Conservation (phyloP, 2,329 filamentous ascomycete species). For the Nemania sp. region DNA sequence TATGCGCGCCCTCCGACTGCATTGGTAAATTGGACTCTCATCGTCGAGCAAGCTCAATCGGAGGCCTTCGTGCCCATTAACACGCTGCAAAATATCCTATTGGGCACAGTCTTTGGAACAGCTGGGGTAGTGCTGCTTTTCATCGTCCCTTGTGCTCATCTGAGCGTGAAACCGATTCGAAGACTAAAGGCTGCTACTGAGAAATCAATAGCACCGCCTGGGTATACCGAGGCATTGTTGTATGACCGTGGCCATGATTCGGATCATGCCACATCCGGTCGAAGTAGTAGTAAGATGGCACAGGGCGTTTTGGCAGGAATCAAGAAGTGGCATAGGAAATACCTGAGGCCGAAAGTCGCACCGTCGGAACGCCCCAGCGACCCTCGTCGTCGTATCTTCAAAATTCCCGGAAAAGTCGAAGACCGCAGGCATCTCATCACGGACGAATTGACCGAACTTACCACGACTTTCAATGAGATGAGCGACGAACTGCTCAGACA, state of each 20-base stretch:
- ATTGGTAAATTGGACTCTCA: conserved; percentile 79
- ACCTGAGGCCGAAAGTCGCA: conserved; percentile 34
- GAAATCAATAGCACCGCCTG: conserved; percentile 70
- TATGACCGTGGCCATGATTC: conserved; percentile 51
- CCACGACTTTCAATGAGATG: conserved; percentile 90
- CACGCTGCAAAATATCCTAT: conserved; percentile 75
- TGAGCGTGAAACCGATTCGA: conserved; percentile 79
- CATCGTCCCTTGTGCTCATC: conserved; percentile 78
- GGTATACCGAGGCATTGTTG: conserved; percentile 55
- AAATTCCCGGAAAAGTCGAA: conserved; percentile 82
- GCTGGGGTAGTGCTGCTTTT: conserved; percentile 73
- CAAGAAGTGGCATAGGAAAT: conserved; percentile 44
- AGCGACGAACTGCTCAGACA: conserved; percentile 86
- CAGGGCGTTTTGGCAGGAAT: conserved; percentile 49
- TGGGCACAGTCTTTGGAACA: conserved; percentile 85
- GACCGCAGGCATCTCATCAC: conserved; percentile 75
- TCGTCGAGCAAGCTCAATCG: conserved; percentile 74
- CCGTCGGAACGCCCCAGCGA: conserved; percentile 45
- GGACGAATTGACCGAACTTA: conserved; percentile 85
- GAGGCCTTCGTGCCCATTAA: conserved; percentile 80
- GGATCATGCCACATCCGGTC: conserved; percentile 35
- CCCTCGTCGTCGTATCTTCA: conserved; percentile 64
- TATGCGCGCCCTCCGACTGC: conserved; percentile 70
- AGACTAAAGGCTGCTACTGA: conserved; percentile 75
- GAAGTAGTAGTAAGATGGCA: conserved; percentile 44